phyloP scores from a whole-genome alignment of 1,284 basidiomycete genomes.

The Crucibulum cyathiforme region DNA sequence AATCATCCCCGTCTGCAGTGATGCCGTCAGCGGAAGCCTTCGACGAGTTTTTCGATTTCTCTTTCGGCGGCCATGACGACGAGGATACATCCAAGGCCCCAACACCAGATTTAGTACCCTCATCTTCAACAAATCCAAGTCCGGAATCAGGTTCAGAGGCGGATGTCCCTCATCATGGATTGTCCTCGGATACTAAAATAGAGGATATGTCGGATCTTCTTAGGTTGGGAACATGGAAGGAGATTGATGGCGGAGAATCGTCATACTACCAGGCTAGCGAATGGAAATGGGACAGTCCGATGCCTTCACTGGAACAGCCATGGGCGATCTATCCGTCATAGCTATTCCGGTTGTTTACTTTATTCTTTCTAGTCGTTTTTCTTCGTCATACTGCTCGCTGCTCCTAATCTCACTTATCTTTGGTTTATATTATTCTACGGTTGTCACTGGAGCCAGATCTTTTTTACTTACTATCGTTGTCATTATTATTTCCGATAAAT shows the following conservation, averaged over 20 bases:
- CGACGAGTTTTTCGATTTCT: conserved; percentile 71
- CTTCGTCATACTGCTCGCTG: conserved; percentile 27
- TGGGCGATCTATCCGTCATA: conserved; percentile 75
- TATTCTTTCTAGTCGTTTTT: conserved; percentile 19
- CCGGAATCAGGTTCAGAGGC: conserved; percentile 75
- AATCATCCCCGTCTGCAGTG: conserved; percentile 40
- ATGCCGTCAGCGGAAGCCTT: conserved; percentile 52
- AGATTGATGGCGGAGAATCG: conserved; percentile 78
- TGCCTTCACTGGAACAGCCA: conserved; percentile 67
- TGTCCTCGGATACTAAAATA: conserved; percentile 40
- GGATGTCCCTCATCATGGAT: conserved; percentile 47
- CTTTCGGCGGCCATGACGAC: conserved; percentile 62
- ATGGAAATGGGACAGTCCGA: conserved; percentile 77
- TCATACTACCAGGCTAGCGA: conserved; percentile 66
- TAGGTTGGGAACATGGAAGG: conserved; percentile 65
- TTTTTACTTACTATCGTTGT: conserved; percentile 26
- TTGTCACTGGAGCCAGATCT: conserved; percentile 37
- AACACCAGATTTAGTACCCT: conserved; percentile 72
- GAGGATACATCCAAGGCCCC: conserved; percentile 68
- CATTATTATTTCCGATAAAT: conserved; percentile 21
- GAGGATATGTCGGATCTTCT: conserved; percentile 61
- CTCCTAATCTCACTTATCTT: conserved; percentile 40
- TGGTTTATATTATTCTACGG: conserved; percentile 48
- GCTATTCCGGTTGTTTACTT: conserved; percentile 36
- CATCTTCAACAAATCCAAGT: conserved; percentile 76